Conservation (phyloP, 305 asterid species). For the Lippia alba region DNA sequence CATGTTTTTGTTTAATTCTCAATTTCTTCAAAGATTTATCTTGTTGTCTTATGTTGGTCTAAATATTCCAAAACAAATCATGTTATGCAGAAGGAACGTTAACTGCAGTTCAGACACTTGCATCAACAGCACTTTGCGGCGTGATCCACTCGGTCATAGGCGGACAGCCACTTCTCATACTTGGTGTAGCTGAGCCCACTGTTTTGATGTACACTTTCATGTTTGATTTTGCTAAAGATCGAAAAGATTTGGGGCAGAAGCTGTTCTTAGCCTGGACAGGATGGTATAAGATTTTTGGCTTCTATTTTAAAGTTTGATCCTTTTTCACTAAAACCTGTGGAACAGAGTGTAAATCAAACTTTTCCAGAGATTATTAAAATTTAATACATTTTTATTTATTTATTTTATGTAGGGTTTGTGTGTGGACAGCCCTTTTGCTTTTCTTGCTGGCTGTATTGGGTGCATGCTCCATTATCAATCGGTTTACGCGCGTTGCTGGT, state of each 20-base stretch:
- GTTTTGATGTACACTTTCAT: slow-evolving; percentile 97
- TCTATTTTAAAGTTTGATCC: no score
- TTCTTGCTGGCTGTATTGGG: slow-evolving; percentile 92
- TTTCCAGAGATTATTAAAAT: slow-evolving; percentile 29
- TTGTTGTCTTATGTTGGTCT: slow-evolving; percentile 1
- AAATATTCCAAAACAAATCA: background rate
- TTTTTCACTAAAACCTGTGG: background rate
- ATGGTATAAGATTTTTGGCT: slow-evolving; percentile 57
- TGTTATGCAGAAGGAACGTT: slow-evolving; percentile 71
- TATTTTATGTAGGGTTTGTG: slow-evolving; percentile 82
- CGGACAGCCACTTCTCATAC: slow-evolving; percentile 94
- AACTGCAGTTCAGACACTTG: slow-evolving; percentile 97
- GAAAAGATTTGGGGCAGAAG: slow-evolving; percentile 78
- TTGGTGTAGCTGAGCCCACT: slow-evolving; percentile 99
- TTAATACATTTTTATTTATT: slow-evolving; percentile 1
- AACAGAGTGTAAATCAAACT: slow-evolving; percentile 13
- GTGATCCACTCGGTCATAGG: slow-evolving; percentile 91
- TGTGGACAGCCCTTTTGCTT: slow-evolving; percentile 91
- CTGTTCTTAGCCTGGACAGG: slow-evolving; percentile 94
- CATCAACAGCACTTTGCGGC: slow-evolving; percentile 94
- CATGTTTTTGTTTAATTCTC: background rate
- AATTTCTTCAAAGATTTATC: slow-evolving; percentile 5
- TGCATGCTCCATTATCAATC: slow-evolving; percentile 91
- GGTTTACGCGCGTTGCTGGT: slow-evolving; percentile 95
- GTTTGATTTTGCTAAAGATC: slow-evolving; percentile 87